Conservation (phyloP, 2,329 filamentous ascomycete species). For the Dactylella cylindrospora region DNA sequence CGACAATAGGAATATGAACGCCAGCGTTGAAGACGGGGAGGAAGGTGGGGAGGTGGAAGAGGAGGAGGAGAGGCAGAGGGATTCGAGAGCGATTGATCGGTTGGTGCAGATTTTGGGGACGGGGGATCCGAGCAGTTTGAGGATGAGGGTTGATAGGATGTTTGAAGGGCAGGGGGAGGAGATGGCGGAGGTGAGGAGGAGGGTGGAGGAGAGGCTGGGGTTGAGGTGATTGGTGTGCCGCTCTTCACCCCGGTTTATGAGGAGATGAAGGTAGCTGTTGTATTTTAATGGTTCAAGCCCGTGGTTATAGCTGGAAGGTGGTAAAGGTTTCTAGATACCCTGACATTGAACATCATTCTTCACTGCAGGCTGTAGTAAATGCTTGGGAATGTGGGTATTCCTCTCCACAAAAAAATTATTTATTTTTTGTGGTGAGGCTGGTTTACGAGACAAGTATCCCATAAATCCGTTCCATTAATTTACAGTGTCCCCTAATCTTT, state of each 20-base stretch:
- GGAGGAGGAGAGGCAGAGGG: constrained; percentile 49
- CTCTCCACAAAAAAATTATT: too few species aligned
- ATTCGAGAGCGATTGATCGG: constrained; percentile 52
- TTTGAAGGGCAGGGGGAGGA: constrained; percentile 39
- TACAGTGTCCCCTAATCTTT: too few species aligned
- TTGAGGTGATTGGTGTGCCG: constrained; percentile 9
- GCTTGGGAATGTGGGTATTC: too few species aligned
- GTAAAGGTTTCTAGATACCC: too few species aligned
- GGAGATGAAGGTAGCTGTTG: neutral
- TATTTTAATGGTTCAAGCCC: too few species aligned
- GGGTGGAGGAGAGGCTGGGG: constrained; percentile 35
- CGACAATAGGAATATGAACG: constrained; percentile 36
- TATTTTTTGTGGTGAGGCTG: too few species aligned
- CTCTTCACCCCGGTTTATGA: neutral
- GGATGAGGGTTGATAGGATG: constrained; percentile 37
- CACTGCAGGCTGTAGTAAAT: too few species aligned
- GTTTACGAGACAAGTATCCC: too few species aligned
- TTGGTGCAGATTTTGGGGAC: constrained; percentile 37
- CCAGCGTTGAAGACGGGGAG: constrained; percentile 48
- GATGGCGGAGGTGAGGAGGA: constrained; percentile 33
- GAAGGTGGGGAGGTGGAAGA: constrained; percentile 50
- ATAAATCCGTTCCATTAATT: too few species aligned
- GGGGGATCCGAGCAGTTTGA: constrained; percentile 17
- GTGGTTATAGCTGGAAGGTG: too few species aligned
- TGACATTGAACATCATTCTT: too few species aligned